Base-by-base conservation (phyloP, 495 filamentous ascomycete species). In the Talaromyces borbonicus region DNA sequence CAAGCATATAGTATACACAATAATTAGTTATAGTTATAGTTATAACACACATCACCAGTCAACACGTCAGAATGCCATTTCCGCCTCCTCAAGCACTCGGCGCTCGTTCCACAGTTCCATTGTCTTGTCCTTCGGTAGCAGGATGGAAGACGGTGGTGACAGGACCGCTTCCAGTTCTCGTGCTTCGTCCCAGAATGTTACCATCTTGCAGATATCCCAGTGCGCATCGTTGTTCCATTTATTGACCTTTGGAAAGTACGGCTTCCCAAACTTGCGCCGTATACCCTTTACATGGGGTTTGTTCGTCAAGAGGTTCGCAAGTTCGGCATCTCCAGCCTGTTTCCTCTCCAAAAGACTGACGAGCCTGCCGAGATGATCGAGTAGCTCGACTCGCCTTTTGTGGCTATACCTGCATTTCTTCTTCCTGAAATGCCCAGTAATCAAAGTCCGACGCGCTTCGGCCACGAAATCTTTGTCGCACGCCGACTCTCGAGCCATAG, bases 391-490 rank as follows among this genome's bases (percentile, higher is more conserved):
- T 18, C 27, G 47, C 22, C 35, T 18, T 48, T 25, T 29, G 15
- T 12, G 5, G 32, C 20, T 12, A 12, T 18, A 18, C 15, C 8
- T 20, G 15, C 37, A 29, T 1, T 20, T 18, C 6, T 11, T 6
- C 14, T 44, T 23, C 31, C 29, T 11, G 6, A 52, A 20, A 14
- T 59, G 47, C 32, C 59, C 33, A 2, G 31, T 18, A 14, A 46
- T 35, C 18, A 67, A 25, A 20, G 63, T 49, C 6, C 61, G 60
- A 23, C 53, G 49, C 7, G 50, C 52, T 33, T 72, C 68, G 23
- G 59, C 60, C 5, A 66, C 47, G 32, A 72, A 62, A 29, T 62
- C 55, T 11, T 36, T 52, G 18, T 49, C 52, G 18, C 61, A 31
- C 2, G 58, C 51, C 40, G 58, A 61, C 6, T 52, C 46, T 22